Conservation (phyloP, 148 eudicot species). For the Camellia japonica region DNA sequence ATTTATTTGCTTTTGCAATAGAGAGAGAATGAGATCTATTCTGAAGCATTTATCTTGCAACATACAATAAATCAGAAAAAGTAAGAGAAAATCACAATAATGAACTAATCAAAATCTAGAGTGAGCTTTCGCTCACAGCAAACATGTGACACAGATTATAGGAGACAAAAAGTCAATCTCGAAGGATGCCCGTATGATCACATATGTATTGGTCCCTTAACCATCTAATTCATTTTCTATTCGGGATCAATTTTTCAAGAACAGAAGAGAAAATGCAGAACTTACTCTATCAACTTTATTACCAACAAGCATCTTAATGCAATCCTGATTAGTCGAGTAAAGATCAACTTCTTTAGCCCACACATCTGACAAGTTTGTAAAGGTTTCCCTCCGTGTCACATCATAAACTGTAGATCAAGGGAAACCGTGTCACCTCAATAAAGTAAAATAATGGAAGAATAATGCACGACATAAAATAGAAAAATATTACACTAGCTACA, state of each 20-base stretch:
- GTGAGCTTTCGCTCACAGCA: not conserved
- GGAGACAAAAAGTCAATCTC: not conserved
- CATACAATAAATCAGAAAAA: not conserved
- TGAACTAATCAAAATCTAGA: not conserved
- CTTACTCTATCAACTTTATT: slow-evolving; percentile 93
- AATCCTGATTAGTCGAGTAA: slow-evolving; percentile 80
- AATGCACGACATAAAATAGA: not conserved
- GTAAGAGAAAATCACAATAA: not conserved
- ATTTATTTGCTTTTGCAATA: not conserved
- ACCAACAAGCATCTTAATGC: slow-evolving; percentile 96
- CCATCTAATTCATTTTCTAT: not conserved
- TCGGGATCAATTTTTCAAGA: not conserved
- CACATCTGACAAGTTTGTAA: slow-evolving; percentile 82
- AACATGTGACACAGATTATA: slow-evolving; percentile 1
- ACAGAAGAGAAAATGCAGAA: slow-evolving; percentile 20
- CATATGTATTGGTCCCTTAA: not conserved
- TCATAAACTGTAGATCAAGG: slow-evolving; percentile 64
- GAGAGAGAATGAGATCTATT: not conserved
- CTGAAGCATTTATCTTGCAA: not conserved
- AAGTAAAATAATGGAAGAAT: not conserved
- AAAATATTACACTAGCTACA: not conserved
- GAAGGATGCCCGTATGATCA: not conserved
- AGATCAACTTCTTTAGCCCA: slow-evolving; percentile 97
- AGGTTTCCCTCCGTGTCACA: slow-evolving; percentile 89
- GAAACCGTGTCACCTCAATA: slow-evolving; percentile 4